Evolutionary conservation across 306 rosid species (phyloP).

Genomic region (Citrullus mucosospermus): DNA sequence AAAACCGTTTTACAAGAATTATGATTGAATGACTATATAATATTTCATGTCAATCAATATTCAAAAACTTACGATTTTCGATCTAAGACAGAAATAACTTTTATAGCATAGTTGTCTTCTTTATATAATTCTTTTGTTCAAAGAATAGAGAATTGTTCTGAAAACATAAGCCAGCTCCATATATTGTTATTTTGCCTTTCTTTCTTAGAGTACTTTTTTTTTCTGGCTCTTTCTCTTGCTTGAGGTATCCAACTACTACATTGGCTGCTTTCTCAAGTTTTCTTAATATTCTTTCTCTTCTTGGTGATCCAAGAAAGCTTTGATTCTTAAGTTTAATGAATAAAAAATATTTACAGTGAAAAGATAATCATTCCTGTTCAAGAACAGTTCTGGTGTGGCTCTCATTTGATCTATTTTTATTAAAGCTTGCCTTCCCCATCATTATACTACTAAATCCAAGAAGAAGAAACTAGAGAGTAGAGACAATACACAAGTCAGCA

Average conservation of each 20-base stretch:
- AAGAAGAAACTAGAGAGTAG: slow-evolving; percentile 10
- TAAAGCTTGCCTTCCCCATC: slow-evolving; percentile 41
- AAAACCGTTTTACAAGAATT: neutral
- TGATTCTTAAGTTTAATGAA: slow-evolving; percentile 53
- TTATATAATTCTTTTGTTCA: neutral
- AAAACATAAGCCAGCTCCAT: neutral
- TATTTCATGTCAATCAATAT: neutral
- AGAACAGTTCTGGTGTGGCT: slow-evolving; percentile 17
- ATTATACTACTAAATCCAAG: slow-evolving; percentile 19
- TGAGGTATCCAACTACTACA: slow-evolving; percentile 53
- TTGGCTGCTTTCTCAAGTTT: slow-evolving; percentile 94
- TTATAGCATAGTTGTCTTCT: neutral
- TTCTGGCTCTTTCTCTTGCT: slow-evolving; percentile 62
- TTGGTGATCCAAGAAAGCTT: slow-evolving; percentile 69
- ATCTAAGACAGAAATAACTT: neutral
- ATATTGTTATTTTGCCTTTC: slow-evolving; percentile 24
- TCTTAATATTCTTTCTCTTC: slow-evolving; percentile 64
- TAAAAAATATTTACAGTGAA: slow-evolving; percentile 17
- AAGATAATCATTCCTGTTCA: slow-evolving; percentile 33
- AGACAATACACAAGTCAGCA: slow-evolving; percentile 12
- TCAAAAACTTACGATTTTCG: neutral
- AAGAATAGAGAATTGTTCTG: neutral
- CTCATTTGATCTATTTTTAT: slow-evolving; percentile 24
- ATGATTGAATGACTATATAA: neutral
- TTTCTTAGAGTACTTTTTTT: slow-evolving; percentile 21